These are phyloP conservation scores for Ogataea allantospora DNA, from an alignment of 805 yeast genomes.

Conservation along the genomic window DNA sequence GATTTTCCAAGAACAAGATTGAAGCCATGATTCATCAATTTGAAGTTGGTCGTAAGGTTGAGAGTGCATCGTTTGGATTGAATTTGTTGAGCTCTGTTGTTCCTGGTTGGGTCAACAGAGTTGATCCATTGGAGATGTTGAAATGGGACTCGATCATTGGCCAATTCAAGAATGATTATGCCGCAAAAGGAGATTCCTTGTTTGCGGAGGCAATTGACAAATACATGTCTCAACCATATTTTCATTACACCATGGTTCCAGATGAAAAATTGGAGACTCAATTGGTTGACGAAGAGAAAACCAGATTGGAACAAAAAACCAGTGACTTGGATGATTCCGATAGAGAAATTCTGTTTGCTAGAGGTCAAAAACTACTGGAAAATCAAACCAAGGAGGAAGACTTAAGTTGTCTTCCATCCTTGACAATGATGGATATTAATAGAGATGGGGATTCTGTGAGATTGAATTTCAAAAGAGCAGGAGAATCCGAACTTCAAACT, in stretches of 20 bases:
- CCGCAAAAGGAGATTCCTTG: slow-evolving; percentile 48
- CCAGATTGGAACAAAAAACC: slow-evolving; percentile 46
- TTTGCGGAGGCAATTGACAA: slow-evolving; percentile 60
- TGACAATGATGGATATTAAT: slow-evolving; percentile 71
- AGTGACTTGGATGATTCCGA: slow-evolving; percentile 52
- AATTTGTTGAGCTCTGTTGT: slow-evolving; percentile 67
- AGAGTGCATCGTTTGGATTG: slow-evolving; percentile 88
- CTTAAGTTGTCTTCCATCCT: slow-evolving; percentile 74
- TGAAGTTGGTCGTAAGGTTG: slow-evolving; percentile 80
- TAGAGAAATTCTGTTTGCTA: slow-evolving; percentile 50
- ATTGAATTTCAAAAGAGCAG: slow-evolving; percentile 30
- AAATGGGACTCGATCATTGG: slow-evolving; percentile 61
- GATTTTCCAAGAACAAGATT: slow-evolving; percentile 61
- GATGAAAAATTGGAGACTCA: slow-evolving; percentile 49
- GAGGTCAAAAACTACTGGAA: slow-evolving; percentile 59
- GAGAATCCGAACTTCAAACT: slow-evolving; percentile 25
- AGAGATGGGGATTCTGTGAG: slow-evolving; percentile 44
- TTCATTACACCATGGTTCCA: slow-evolving; percentile 79
- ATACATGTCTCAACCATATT: slow-evolving; percentile 52
- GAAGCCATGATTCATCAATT: slow-evolving; percentile 86
- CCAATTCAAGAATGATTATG: slow-evolving; percentile 62
- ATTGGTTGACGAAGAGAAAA: slow-evolving; percentile 54
- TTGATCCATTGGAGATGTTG: slow-evolving; percentile 70
- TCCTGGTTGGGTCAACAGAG: slow-evolving; percentile 83
- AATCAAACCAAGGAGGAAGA: slow-evolving; percentile 72